Evolutionary conservation across 768 basidiomycete species (phyloP).

Genomic region (Tricholoma furcatifolium): DNA sequence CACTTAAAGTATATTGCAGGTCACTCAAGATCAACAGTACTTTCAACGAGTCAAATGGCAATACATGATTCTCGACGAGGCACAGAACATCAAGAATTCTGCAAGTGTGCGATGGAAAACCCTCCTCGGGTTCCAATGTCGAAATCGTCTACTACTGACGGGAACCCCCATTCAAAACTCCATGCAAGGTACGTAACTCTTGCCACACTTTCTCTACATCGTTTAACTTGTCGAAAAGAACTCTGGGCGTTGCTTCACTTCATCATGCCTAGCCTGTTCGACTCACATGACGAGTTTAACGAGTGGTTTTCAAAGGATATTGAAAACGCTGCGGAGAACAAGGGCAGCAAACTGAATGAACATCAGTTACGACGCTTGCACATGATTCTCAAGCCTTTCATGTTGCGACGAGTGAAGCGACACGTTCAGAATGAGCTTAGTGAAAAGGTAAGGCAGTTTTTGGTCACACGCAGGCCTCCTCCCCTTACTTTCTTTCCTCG

Average conservation of each 20-base stretch:
- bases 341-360: slow-evolving; percentile 89
- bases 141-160: slow-evolving; percentile 91
- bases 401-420: slow-evolving; percentile 94
- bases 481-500: not conserved
- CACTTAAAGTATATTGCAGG: slow-evolving; percentile 39
- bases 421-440: slow-evolving; percentile 99
- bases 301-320: slow-evolving; percentile 99
- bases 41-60: slow-evolving; percentile 99
- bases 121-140: slow-evolving; percentile 90
- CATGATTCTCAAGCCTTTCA: slow-evolving; percentile 99
- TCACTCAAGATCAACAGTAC: slow-evolving; percentile 96
- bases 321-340: slow-evolving; percentile 90
- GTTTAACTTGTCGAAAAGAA: slow-evolving; percentile 47
- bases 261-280: slow-evolving; percentile 99
- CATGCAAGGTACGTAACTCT: slow-evolving; percentile 79
- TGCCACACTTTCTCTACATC: not conserved
- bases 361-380: slow-evolving; percentile 93
- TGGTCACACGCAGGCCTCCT: not conserved
- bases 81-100: slow-evolving; percentile 99
- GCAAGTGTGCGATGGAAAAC: slow-evolving; percentile 97
- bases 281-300: slow-evolving; percentile 98
- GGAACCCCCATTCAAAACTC: slow-evolving; percentile 99
- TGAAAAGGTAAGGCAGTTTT: slow-evolving; percentile 71
- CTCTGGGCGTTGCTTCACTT: slow-evolving; percentile 98
- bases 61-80: slow-evolving; percentile 99